These are phyloP conservation scores for Cyberlindnera lachancei DNA, from an alignment of 805 yeast genomes.

Conservation along the genomic window DNA sequence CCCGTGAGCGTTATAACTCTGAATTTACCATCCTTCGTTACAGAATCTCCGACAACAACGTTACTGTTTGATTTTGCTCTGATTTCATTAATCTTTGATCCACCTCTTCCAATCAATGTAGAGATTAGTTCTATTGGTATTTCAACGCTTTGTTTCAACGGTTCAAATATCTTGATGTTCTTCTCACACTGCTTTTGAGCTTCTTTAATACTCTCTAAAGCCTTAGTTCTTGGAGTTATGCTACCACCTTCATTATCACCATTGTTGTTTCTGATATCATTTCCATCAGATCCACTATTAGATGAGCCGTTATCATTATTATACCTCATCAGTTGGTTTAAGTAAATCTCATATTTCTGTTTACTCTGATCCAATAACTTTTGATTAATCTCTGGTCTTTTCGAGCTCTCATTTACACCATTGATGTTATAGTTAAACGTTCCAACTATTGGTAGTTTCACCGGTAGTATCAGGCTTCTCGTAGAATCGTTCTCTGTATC, in stretches of 20 bases:
- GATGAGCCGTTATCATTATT: no score
- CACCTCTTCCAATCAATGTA: slow-evolving; percentile 11
- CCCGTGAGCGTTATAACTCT: slow-evolving; percentile 12
- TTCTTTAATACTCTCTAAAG: slow-evolving; percentile 5
- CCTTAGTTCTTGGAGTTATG: slow-evolving; percentile 4
- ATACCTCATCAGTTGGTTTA: no score
- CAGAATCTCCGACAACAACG: slow-evolving; percentile 11
- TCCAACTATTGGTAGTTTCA: slow-evolving; percentile 8
- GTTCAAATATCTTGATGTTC: slow-evolving; percentile 5
- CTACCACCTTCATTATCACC: no score
- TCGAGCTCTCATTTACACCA: not conserved
- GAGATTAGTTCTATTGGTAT: slow-evolving; percentile 12
- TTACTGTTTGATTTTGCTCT: slow-evolving; percentile 14
- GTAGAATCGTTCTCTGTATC: not conserved
- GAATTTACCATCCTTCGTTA: slow-evolving; percentile 6
- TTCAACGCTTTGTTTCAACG: slow-evolving; percentile 9
- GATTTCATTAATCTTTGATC: slow-evolving; percentile 14
- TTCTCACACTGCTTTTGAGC: slow-evolving; percentile 6
- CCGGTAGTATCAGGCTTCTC: slow-evolving; percentile 2
- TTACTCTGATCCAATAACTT: slow-evolving; percentile 7
- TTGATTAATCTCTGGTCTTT: slow-evolving; percentile 9
- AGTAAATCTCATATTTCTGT: slow-evolving; percentile 2
- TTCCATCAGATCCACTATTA: no score
- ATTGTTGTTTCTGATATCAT: not conserved
- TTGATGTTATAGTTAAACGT: no score